Evolutionary conservation across 177 flowering plant species (phyloP).

Genomic region (Telopea speciosissima): DNA sequence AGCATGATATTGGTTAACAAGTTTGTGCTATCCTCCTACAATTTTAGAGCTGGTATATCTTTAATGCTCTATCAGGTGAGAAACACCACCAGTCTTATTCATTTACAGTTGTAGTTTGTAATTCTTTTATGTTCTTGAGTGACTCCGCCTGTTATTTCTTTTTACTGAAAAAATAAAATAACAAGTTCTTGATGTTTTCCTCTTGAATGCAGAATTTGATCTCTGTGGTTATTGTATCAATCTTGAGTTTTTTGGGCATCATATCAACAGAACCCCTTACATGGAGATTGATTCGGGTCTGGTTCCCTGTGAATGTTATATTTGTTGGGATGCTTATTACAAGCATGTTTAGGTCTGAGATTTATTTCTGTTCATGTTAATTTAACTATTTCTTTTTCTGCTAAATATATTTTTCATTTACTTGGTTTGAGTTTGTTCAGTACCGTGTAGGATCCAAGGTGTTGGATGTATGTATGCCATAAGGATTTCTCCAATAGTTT

Average conservation of each 20-base stretch:
- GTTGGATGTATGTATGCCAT: neutral
- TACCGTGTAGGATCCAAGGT: neutral
- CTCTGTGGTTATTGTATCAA: slow-evolving; percentile 72
- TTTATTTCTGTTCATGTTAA: neutral
- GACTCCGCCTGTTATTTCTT: neutral
- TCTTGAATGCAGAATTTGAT: slow-evolving; percentile 80
- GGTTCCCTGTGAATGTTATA: slow-evolving; percentile 94
- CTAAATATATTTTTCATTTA: neutral
- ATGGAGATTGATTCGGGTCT: slow-evolving; percentile 79
- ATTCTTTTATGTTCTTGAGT: neutral
- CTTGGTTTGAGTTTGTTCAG: neutral
- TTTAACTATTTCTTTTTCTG: neutral
- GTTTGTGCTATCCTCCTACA: slow-evolving; percentile 84
- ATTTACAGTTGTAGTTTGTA: neutral
- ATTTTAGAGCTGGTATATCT: slow-evolving; percentile 94
- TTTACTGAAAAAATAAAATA: neutral
- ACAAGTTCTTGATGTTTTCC: slow-evolving; percentile 12
- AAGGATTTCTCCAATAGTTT: neutral
- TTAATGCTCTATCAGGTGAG: slow-evolving; percentile 96
- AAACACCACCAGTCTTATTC: slow-evolving; percentile 4
- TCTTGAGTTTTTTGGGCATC: slow-evolving; percentile 55
- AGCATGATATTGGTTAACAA: slow-evolving; percentile 98
- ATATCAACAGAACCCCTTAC: slow-evolving; percentile 91
- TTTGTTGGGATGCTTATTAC: slow-evolving; percentile 98
- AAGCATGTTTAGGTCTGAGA: slow-evolving; percentile 88